Evolutionary conservation across 2,329 filamentous ascomycete species (phyloP).

Genomic region (Didymella keratinophila): DNA sequence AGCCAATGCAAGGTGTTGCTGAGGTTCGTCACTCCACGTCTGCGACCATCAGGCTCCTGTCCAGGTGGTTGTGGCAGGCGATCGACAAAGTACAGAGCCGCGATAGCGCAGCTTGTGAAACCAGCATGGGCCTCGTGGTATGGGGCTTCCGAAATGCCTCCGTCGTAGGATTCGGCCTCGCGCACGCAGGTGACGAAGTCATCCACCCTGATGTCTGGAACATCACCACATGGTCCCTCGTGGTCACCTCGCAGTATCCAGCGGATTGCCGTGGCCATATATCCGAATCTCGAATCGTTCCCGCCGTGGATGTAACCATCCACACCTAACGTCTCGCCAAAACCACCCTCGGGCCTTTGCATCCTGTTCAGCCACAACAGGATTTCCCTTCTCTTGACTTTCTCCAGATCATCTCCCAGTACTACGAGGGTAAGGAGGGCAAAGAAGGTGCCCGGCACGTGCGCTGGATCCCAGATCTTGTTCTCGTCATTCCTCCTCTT

Average conservation of each 20-base stretch:
- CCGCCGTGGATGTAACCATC: constrained; percentile 74
- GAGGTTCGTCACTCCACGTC: constrained; percentile 50
- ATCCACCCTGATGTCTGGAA: constrained; percentile 78
- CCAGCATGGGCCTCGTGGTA: constrained; percentile 88
- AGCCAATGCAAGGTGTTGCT: constrained; percentile 56
- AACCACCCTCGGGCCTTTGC: constrained; percentile 86
- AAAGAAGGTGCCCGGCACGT: constrained; percentile 88
- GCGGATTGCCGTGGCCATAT: constrained; percentile 80
- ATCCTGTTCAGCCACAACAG: constrained; percentile 77
- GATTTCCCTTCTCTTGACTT: constrained; percentile 72
- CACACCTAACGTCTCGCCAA: constrained; percentile 79
- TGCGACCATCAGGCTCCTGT: constrained; percentile 35
- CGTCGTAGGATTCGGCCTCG: constrained; percentile 77
- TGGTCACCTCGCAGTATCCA: constrained; percentile 76
- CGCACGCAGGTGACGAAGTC: constrained; percentile 74
- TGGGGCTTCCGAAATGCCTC: constrained; percentile 79
- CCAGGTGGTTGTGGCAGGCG: constrained; percentile 56
- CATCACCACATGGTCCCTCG: constrained; percentile 61
- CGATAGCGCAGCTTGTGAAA: constrained; percentile 88
- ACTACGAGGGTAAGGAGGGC: constrained; percentile 77
- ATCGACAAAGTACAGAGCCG: constrained; percentile 77
- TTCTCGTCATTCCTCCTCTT: constrained; percentile 60
- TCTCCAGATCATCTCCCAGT: constrained; percentile 65
- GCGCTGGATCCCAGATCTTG: constrained; percentile 74
- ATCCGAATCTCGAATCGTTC: constrained; percentile 86